phyloP scores from a whole-genome alignment of 2,329 filamentous ascomycete genomes.

The Colletotrichum caudatum region DNA sequence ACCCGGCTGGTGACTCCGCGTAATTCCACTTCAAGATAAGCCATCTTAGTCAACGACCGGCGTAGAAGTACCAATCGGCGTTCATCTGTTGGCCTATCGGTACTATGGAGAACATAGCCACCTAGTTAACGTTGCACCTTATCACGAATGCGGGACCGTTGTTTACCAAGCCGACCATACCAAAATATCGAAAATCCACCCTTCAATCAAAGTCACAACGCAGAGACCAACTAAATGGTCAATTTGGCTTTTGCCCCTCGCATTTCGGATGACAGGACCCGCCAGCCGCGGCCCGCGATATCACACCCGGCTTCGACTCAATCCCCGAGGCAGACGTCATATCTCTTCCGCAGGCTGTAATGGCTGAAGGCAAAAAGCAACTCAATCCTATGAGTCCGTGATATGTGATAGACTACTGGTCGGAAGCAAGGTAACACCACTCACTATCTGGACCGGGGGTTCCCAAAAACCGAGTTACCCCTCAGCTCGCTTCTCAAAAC shows the following conservation, averaged over 20 bases:
- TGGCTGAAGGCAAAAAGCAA: background rate
- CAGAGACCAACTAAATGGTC: too few species aligned
- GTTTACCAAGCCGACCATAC: background rate
- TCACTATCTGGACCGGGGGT: background rate
- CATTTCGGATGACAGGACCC: background rate
- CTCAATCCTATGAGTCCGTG: background rate
- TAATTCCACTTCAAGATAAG: conserved; percentile 22
- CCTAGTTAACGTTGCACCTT: background rate
- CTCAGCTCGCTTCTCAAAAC: background rate
- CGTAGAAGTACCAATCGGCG: too few species aligned
- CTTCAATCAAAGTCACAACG: background rate
- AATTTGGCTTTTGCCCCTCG: background rate
- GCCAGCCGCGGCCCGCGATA: conserved; percentile 28
- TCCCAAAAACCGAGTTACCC: background rate
- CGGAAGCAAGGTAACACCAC: background rate
- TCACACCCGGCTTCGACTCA: background rate
- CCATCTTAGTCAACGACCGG: background rate
- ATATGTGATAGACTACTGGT: background rate
- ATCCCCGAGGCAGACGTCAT: background rate
- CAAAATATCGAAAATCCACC: background rate
- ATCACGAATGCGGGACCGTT: background rate
- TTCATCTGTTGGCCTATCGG: background rate
- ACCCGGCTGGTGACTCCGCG: background rate
- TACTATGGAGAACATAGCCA: background rate
- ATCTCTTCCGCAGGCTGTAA: background rate